Evolutionary conservation across 106 monocot genomes (phyloP), one percentile per base, ranked within the genome.

Genomic region (Platanthera zijinensis): DNA sequence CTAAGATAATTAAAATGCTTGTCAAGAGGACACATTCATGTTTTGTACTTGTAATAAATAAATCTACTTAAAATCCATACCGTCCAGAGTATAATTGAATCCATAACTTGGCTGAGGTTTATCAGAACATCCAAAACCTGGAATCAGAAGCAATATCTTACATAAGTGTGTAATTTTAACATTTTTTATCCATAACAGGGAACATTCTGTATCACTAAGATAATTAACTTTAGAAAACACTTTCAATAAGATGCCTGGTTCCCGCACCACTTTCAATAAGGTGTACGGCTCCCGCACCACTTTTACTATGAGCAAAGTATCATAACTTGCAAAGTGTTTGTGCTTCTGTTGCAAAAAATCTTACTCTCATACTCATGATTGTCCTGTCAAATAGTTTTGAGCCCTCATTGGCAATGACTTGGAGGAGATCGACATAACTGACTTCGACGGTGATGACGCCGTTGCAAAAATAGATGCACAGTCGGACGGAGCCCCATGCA

Each of bases 51-150:
- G 2, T 51, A 69, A 30, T 46, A 61, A 62, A n/a, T 74, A 7
- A 18, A 59, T n/a, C 19, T 56, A 67, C 22, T 48, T 57, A 21
- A 61, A 53, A 72, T 46, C 17, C 49, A 73, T 93, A 97, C 96
- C 93, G 81, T 97, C 91, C 51, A 93, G 87, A 57, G 93, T 97
- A 79, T 97, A 97, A 76, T 97, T 89, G 78, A 97, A 97, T 30
- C 96, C 93, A 85, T 93, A 97, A 79, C 84, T 86, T 77, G 96
- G 96, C 70, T 97, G 96, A 77, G 96, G 96, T 84, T 97, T 97
- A 77, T 97, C 96, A 48, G 93, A 93, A 82, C 93, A 97, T 50
- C 96, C 96, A 85, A 97, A 97, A 78, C 96, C 96, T 97, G 81
- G 48, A 78, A 85, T 70, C 14, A 80, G 32, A 82, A 82, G 81